Evolutionary conservation across 1,284 basidiomycete genomes (phyloP).

Genomic region (Fomitopsis schrenkii): DNA sequence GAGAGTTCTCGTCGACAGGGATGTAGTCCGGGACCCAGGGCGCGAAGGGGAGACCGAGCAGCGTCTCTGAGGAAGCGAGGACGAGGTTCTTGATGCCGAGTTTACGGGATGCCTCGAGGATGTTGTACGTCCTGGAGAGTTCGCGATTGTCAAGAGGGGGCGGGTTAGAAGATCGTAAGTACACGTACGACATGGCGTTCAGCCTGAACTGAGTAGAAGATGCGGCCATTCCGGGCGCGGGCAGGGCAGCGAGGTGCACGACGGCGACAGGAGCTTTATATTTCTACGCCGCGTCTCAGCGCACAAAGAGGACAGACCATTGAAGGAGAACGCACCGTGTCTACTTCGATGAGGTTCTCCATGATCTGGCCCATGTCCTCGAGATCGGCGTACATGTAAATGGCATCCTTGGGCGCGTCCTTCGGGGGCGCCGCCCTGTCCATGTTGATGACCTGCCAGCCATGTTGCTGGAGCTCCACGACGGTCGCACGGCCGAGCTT

Average conservation of each 20-base stretch:
- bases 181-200: conserved; percentile 6
- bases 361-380: conserved; percentile 9
- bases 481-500: conserved; percentile 9
- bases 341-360: conserved; percentile 9
- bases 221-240: conserved; percentile 6
- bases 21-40: conserved; percentile 9
- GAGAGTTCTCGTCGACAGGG: conserved; percentile 10
- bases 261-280: conserved; percentile 5
- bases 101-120: conserved; percentile 10
- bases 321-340: not conserved
- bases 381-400: conserved; percentile 6
- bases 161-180: not conserved
- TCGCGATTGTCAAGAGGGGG: not conserved
- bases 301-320: not conserved
- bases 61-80: conserved; percentile 9
- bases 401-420: not conserved
- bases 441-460: conserved; percentile 10
- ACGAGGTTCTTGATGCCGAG: conserved; percentile 11
- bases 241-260: conserved; percentile 8
- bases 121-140: conserved; percentile 7
- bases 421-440: conserved; percentile 3
- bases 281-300: conserved; percentile 1
- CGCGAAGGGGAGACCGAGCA: conserved; percentile 7
- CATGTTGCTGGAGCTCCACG: conserved; percentile 4
- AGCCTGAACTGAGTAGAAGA: conserved; percentile 6